Evolutionary conservation across 2,329 filamentous ascomycete species (phyloP), one percentile per base, ranked within the genome.

Genomic region (Neoascochyta sp.): DNA sequence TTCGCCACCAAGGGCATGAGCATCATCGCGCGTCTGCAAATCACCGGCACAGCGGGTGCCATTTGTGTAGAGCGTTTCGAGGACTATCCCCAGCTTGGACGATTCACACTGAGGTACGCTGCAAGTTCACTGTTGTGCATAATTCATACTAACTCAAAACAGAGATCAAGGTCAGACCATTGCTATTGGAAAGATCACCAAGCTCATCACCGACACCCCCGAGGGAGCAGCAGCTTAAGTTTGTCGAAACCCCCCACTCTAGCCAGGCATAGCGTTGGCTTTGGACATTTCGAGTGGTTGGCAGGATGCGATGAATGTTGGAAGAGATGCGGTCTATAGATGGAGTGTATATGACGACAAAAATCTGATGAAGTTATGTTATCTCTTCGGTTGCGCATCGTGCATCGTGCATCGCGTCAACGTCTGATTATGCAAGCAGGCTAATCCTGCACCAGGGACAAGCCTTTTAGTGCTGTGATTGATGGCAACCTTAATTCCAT

Each of bases 141-240:
- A 9, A 7, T 6, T 11, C 13, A 22, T 22, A 9, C 7, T 11
- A 7, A 7, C 5, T 9, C 5, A n/a, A 16, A 14, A 43, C 29
- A 49, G 43, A 60, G 32, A 54, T 33, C 58, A 96, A 81, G 92
- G 92, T 54, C 90, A 96, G 84, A 98, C 92, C 0, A 95, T 98
- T 70, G 92, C 92, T 34, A 98, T 98, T 69, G 92, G 92, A 58
- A 98, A 98, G 78, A 93, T 98, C 64, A 95, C 87, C 38, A 95
- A 89, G 75, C 76, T 98, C 39, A 78, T 85, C 42, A 62, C 58
- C 2, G 59, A 62, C 21, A 32, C 39, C 15, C 7, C 24, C 10
- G 36, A n/a, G n/a, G n/a, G n/a, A n/a, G n/a, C n/a, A n/a, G n/a
- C 44, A 4, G 46, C 46, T 37, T 50, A 44, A 39, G 10, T 23